These are phyloP conservation scores for Candida adriatica DNA, from an alignment of 805 yeast genomes.

Conservation along the genomic window DNA sequence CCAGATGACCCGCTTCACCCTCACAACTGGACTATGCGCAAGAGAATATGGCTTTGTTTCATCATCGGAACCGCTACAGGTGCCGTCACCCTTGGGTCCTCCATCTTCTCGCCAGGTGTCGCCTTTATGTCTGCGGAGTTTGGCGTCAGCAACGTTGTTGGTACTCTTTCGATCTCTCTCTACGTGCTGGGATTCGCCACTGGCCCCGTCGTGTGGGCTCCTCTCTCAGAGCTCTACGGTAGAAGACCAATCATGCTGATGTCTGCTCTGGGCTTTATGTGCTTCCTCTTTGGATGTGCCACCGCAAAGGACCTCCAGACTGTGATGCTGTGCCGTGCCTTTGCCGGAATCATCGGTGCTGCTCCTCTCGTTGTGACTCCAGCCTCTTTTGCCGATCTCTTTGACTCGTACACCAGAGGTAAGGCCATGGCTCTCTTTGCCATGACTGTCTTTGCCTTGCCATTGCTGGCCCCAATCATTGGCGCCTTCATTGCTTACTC, in stretches of 20 bases:
- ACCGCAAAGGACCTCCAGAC: conserved; percentile 76
- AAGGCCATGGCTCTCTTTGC: conserved; percentile 66
- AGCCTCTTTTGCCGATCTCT: conserved; percentile 81
- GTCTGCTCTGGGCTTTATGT: conserved; percentile 47
- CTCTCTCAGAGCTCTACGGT: conserved; percentile 73
- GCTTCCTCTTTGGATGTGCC: conserved; percentile 69
- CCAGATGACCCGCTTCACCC: conserved; percentile 77
- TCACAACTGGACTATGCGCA: conserved; percentile 58
- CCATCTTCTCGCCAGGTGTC: conserved; percentile 67
- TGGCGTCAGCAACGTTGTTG: conserved; percentile 61
- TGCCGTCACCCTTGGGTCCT: conserved; percentile 67
- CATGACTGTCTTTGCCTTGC: conserved; percentile 71
- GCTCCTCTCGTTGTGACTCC: conserved; percentile 84
- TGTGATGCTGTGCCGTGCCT: conserved; percentile 67
- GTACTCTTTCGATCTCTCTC: conserved; percentile 67
- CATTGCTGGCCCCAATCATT: conserved; percentile 74
- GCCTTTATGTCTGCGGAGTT: conserved; percentile 40
- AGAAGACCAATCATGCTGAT: conserved; percentile 54
- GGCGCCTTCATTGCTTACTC: conserved; percentile 61
- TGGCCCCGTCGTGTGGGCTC: conserved; percentile 91
- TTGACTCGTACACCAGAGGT: conserved; percentile 61
- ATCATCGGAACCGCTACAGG: conserved; percentile 45
- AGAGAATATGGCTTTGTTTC: conserved; percentile 38
- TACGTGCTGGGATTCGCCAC: conserved; percentile 91
- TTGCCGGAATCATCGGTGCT: conserved; percentile 77